Evolutionary conservation across 2,329 filamentous ascomycete genomes (phyloP).

Genomic region (Pseudocercospora ulei): DNA sequence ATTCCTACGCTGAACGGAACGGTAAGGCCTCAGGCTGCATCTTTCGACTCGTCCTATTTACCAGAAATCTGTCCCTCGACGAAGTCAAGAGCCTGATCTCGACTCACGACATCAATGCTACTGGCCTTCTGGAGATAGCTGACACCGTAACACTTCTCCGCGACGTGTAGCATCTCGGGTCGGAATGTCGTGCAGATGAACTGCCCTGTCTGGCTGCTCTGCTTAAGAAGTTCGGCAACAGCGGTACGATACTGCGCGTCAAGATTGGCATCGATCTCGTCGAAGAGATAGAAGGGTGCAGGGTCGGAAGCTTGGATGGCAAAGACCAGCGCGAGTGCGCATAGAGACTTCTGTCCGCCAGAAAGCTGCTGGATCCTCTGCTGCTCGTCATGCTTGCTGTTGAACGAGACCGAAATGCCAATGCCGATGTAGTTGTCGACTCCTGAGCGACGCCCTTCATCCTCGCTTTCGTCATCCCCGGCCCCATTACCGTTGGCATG

Average conservation of each 20-base stretch:
- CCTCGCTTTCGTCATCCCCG: constrained; percentile 48
- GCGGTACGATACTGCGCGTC: constrained; percentile 97
- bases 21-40: constrained; percentile 1
- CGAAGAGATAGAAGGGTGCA: constrained; percentile 96
- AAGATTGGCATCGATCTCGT: constrained; percentile 96
- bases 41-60: constrained; percentile 11
- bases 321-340: constrained; percentile 93
- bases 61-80: constrained; percentile 66
- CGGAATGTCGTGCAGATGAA: constrained; percentile 99
- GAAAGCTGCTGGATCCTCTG: constrained; percentile 95
- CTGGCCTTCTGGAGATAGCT: constrained; percentile 87
- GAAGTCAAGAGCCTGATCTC: constrained; percentile 82
- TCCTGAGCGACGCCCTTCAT: constrained; percentile 38
- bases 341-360: constrained; percentile 90
- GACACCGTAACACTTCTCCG: constrained; percentile 96
- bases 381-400: constrained; percentile 96
- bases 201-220: constrained; percentile 49
- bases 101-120: constrained; percentile 79
- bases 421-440: constrained; percentile 96
- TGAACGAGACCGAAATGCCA: constrained; percentile 95
- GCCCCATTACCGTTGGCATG: constrained; percentile 46
- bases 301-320: constrained; percentile 97
- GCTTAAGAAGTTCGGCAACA: constrained; percentile 76
- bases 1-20: neutral
- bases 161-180: constrained; percentile 88